Conservation (phyloP, 1,139 yeast genomes). For the Candida neerlandica region DNA sequence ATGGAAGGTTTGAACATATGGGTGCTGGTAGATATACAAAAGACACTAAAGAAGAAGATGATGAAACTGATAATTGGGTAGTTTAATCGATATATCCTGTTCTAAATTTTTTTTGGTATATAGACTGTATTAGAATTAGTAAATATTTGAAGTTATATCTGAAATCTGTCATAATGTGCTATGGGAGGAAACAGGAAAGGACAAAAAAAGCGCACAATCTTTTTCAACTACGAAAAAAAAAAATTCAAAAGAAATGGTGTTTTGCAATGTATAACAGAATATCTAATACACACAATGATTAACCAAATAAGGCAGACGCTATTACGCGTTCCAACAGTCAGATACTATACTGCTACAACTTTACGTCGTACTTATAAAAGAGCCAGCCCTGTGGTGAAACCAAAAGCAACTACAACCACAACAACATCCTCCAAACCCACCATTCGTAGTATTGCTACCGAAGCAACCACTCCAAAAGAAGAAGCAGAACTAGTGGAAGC, state of each 20-base stretch:
- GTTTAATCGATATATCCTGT: neutral
- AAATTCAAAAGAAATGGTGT: neutral
- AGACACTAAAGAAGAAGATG: neutral
- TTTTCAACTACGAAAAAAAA: neutral
- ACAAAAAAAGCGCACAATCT: too few relatives aligned
- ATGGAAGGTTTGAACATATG: slow-evolving; percentile 23
- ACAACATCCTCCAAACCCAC: slow-evolving; percentile 7
- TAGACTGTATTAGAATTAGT: neutral
- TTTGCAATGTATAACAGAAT: neutral
- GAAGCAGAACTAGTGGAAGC: slow-evolving; percentile 6
- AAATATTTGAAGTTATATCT: too few relatives aligned
- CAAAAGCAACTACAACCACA: slow-evolving; percentile 8
- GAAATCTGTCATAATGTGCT: too few relatives aligned
- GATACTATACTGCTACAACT: neutral
- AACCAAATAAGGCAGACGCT: slow-evolving; percentile 1
- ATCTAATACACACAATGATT: slow-evolving; percentile 1
- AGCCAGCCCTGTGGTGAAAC: slow-evolving; percentile 13
- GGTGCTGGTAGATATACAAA: neutral
- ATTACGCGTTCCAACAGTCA: neutral
- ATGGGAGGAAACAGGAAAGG: too few relatives aligned
- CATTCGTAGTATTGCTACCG: neutral
- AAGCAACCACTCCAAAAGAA: slow-evolving; percentile 2
- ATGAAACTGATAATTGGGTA: too few relatives aligned
- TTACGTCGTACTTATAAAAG: slow-evolving; percentile 7
- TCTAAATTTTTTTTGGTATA: neutral